Percentiles rank a stretch among this genome's conserved stretches.
Evolutionary conservation across 768 basidiomycete species (phyloP).

Genomic region (Tricholomella constricta): DNA sequence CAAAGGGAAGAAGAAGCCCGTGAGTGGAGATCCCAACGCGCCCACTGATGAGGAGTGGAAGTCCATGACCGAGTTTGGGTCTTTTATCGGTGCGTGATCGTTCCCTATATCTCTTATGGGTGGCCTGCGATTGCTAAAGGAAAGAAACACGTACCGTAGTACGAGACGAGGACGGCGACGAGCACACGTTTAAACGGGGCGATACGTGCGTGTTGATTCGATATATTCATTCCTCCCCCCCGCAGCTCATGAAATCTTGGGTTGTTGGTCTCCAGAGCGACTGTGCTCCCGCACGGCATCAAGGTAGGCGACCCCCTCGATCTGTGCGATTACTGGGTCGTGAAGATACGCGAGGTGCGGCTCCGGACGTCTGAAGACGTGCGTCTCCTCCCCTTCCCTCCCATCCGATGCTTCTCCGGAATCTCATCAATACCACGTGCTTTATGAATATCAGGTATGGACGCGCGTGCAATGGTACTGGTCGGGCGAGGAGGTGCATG

Average conservation of each 20-base stretch:
- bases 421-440: too few species aligned
- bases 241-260: not conserved
- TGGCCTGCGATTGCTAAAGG: too few species aligned
- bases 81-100: conserved; percentile 26
- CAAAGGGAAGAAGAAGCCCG: not conserved
- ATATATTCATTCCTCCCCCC: not conserved
- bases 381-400: conserved; percentile 6
- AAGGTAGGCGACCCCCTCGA: conserved; percentile 28
- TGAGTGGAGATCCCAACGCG: conserved; percentile 6
- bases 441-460: conserved; percentile 48
- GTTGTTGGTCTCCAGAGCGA: conserved; percentile 31
- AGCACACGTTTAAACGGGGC: conserved; percentile 30
- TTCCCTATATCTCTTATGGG: too few species aligned
- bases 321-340: conserved; percentile 53
- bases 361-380: conserved; percentile 30
- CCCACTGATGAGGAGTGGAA: conserved; percentile 21
- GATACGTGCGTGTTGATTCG: conserved; percentile 35
- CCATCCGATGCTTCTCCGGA: not conserved
- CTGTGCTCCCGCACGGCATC: conserved; percentile 40
- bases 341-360: conserved; percentile 47
- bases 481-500: conserved; percentile 46
- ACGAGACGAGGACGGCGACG: conserved; percentile 30
- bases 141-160: conserved; percentile 18
- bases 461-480: conserved; percentile 58
- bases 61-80: conserved; percentile 17